These are phyloP conservation scores for Magnusiomyces ingens DNA, from an alignment of 1,139 yeast genomes.

Conservation along the genomic window DNA sequence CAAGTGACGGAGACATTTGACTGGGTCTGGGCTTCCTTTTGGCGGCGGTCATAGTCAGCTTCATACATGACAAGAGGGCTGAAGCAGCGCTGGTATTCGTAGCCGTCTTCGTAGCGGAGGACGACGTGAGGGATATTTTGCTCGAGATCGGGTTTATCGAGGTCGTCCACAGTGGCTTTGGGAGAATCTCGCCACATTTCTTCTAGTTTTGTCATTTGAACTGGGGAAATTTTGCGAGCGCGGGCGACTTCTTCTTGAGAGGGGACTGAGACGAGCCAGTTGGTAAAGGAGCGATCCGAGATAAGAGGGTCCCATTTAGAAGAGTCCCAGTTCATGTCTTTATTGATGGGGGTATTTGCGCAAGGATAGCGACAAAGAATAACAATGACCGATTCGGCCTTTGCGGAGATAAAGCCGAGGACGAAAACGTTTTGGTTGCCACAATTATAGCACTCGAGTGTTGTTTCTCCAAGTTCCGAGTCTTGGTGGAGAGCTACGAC, in stretches of 20 bases:
- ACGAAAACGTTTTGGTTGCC: slow-evolving; percentile 76
- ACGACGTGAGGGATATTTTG: slow-evolving; percentile 64
- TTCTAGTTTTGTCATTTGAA: slow-evolving; percentile 69
- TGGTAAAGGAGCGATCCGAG: slow-evolving; percentile 66
- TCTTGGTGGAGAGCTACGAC: slow-evolving; percentile 67
- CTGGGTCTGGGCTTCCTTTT: slow-evolving; percentile 74
- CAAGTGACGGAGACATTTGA: slow-evolving; percentile 70
- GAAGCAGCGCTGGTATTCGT: slow-evolving; percentile 77
- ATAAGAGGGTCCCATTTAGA: slow-evolving; percentile 83
- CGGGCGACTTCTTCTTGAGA: slow-evolving; percentile 53
- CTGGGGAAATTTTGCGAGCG: slow-evolving; percentile 50
- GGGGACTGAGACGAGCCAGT: slow-evolving; percentile 77
- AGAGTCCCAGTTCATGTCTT: slow-evolving; percentile 68
- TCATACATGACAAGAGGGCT: slow-evolving; percentile 80
- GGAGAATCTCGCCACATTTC: slow-evolving; percentile 73
- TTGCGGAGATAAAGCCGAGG: slow-evolving; percentile 84
- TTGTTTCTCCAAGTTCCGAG: slow-evolving; percentile 77
- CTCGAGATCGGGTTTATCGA: slow-evolving; percentile 46
- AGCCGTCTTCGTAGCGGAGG: slow-evolving; percentile 75
- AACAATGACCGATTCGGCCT: slow-evolving; percentile 80
- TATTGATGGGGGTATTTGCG: slow-evolving; percentile 48
- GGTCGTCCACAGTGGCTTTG: slow-evolving; percentile 53
- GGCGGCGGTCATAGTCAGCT: slow-evolving; percentile 67
- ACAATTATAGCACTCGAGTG: slow-evolving; percentile 85
- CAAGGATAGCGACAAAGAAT: slow-evolving; percentile 86